Conservation (phyloP, 768 basidiomycete species). For the Serendipita sp. region DNA sequence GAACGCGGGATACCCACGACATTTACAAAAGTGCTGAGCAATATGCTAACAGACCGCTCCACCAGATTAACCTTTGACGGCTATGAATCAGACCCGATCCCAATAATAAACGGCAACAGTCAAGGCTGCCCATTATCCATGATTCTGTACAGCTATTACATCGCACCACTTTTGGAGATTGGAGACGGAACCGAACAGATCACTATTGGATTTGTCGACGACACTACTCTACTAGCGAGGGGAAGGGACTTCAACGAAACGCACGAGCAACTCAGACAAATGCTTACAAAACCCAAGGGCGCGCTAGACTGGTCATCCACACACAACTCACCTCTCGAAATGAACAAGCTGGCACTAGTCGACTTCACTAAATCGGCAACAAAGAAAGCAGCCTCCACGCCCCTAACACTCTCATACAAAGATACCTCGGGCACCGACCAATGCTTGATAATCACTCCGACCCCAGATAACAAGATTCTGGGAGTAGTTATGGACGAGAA, state of each 20-base stretch:
- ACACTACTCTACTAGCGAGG: conserved; percentile 14
- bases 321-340: conserved; percentile 21
- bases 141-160: conserved; percentile 15
- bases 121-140: conserved; percentile 17
- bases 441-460: background rate
- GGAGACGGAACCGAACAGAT: background rate
- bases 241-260: conserved; percentile 16
- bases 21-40: conserved; percentile 8
- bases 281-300: conserved; percentile 18
- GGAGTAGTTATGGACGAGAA: conserved; percentile 14
- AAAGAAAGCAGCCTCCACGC: background rate
- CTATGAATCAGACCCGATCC: conserved; percentile 6
- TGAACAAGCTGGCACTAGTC: conserved; percentile 20
- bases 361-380: conserved; percentile 14
- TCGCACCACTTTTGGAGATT: conserved; percentile 14
- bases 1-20: conserved; percentile 7
- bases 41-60: background rate
- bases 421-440: background rate
- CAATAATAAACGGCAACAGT: conserved; percentile 11
- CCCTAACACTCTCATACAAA: background rate
- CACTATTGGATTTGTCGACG: conserved; percentile 10
- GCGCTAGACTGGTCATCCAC: conserved; percentile 16
- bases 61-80: conserved; percentile 6
- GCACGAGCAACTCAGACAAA: conserved; percentile 12
- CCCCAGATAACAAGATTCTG: conserved; percentile 15